phyloP scores from a whole-genome alignment of 1,139 yeast genomes.

The Scheffersomyces quercinus region DNA sequence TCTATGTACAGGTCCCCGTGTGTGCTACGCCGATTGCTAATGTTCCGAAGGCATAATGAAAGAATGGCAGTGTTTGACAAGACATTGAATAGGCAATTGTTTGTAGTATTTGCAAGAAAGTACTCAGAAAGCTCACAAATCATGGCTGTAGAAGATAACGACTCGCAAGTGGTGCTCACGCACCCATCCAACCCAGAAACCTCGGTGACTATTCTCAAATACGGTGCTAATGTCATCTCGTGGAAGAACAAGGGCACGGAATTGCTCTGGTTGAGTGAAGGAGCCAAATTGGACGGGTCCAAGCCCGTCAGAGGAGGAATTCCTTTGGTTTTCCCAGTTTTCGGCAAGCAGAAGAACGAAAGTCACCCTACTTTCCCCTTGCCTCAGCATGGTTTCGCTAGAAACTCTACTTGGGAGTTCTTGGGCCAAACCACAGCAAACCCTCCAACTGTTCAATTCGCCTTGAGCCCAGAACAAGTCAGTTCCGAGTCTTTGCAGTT shows the following conservation, averaged over 20 bases:
- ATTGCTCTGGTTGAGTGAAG: conserved; percentile 63
- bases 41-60: too few relatives aligned
- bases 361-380: conserved; percentile 45
- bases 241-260: conserved; percentile 74
- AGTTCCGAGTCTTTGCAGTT: conserved; percentile 58
- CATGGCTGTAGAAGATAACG: conserved; percentile 67
- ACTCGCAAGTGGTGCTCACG: conserved; percentile 59
- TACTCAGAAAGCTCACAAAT: neutral
- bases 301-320: conserved; percentile 97
- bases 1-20: too few relatives aligned
- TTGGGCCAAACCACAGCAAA: conserved; percentile 69
- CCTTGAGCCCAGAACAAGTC: conserved; percentile 81
- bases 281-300: conserved; percentile 84
- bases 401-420: conserved; percentile 88
- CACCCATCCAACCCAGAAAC: conserved; percentile 56
- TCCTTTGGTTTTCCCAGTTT: conserved; percentile 93
- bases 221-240: conserved; percentile 85
- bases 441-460: conserved; percentile 80
- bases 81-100: too few relatives aligned
- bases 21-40: too few relatives aligned
- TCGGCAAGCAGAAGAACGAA: conserved; percentile 63
- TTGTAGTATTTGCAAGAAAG: too few relatives aligned
- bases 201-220: conserved; percentile 66
- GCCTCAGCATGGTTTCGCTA: conserved; percentile 96
- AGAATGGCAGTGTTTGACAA: too few relatives aligned